These are phyloP conservation scores for Nannochloris sp. DNA, from an alignment of 139 green algal genomes.

Conservation along the genomic window DNA sequence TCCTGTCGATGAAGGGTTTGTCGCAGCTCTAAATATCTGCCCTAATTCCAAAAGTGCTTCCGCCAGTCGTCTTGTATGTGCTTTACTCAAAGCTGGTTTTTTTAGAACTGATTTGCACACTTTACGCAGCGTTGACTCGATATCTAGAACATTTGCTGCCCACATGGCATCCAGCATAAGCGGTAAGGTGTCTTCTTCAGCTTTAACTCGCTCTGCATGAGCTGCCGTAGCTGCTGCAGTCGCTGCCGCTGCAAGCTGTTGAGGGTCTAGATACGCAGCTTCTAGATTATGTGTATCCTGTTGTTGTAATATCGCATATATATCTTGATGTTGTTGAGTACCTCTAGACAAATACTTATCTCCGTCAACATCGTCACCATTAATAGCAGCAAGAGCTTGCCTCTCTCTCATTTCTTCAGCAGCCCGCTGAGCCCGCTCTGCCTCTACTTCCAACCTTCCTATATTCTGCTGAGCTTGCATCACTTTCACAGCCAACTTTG, in stretches of 20 bases:
- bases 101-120: conserved; percentile 42
- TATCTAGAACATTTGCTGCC: conserved; percentile 86
- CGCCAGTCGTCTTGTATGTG: conserved; percentile 28
- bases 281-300: too few species aligned
- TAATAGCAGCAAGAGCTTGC: too few species aligned
- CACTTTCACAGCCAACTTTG: conserved; percentile 60
- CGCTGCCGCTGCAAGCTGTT: too few species aligned
- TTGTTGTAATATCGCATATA: too few species aligned
- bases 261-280: too few species aligned
- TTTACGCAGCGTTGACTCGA: conserved; percentile 71
- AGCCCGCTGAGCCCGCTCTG: too few species aligned
- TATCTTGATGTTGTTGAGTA: too few species aligned
- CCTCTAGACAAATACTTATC: too few species aligned
- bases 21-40: conserved; percentile 39
- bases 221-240: conserved; percentile 28
- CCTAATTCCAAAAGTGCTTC: conserved; percentile 46
- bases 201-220: conserved; percentile 19
- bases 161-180: conserved; percentile 91
- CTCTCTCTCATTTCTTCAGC: too few species aligned
- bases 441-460: too few species aligned
- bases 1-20: not conserved
- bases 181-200: conserved; percentile 68
- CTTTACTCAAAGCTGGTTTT: conserved; percentile 20
- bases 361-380: too few species aligned
- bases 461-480: conserved; percentile 53